Evolutionary conservation across 2,329 filamentous ascomycete species (phyloP), one percentile per base, ranked within the genome.

Genomic region (Chalaropsis ovoidea): DNA sequence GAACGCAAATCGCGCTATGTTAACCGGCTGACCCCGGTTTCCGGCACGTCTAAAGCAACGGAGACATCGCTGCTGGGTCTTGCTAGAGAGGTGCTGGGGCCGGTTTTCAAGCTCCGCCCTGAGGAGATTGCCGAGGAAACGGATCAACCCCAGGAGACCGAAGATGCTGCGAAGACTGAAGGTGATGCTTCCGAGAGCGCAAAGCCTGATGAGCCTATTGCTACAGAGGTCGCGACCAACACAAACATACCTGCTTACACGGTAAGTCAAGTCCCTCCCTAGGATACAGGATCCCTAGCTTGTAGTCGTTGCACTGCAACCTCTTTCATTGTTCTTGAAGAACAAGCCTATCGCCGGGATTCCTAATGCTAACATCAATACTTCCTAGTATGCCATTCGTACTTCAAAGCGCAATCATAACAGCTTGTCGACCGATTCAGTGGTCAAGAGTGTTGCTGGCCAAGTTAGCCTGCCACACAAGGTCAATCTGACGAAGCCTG

Each of bases 361-460:
- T 5, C 5, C 35, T 10, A 11, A 47, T 65, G 31, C 56, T 67
- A 52, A 68, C 61, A 49, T 5, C 10, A 13, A 27, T 8, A 19
- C 11, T n/a, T 41, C 61, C 11, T 68, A 93, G 89, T 94, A 90
- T 75, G 89, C 89, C n/a, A 92, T 95, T 70, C 84, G 89, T 56
- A 84, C 87, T n/a, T 87, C 83, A 15, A 83, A 90, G 68, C 85
- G 89, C 65, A 89, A 88, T 71, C 86, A 92, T 75, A 86, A 79
- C 70, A 79, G 80, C 2, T 79, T 93, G 68, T 86, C 82, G 70
- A 82, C 88, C 67, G 82, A 86, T 69, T 78, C 78, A 19, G 79
- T 93, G 61, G 93, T 94, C 74, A 83, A 86, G 71, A 82, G 81
- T 69, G 81, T 93, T 69, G 89, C 88, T 3, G 77, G 78, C 47